A percentile compares a stretch with the other conserved stretches of the same genome.
These are phyloP conservation scores for Apiospora pterosperma DNA, from an alignment of 2,329 filamentous ascomycete genomes.

Conservation along the genomic window DNA sequence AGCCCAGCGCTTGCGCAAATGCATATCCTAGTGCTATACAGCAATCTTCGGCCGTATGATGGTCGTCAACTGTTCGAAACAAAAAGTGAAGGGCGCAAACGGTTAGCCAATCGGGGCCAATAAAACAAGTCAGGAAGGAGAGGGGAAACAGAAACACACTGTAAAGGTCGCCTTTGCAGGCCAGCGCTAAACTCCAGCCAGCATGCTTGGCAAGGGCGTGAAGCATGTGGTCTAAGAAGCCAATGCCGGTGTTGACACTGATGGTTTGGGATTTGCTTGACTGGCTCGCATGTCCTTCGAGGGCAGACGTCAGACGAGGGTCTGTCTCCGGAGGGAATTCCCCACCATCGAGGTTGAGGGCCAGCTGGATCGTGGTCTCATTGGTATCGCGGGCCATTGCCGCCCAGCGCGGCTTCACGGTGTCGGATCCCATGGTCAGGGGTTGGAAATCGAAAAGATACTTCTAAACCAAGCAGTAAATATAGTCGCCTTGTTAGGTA, in stretches of 20 bases:
- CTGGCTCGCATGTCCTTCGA: constrained; percentile 76
- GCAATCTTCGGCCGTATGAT: constrained; percentile 95
- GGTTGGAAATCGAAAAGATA: background rate
- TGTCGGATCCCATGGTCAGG: constrained; percentile 24
- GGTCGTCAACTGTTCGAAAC: constrained; percentile 75
- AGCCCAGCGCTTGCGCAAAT: constrained; percentile 77
- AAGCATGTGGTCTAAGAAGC: constrained; percentile 98
- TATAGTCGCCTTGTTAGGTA: background rate
- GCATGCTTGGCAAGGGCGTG: constrained; percentile 95
- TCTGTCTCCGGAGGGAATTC: constrained; percentile 65
- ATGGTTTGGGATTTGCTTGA: constrained; percentile 82
- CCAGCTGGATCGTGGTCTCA: constrained; percentile 94
- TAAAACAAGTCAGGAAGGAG: background rate
- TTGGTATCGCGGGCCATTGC: constrained; percentile 88
- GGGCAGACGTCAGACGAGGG: constrained; percentile 46
- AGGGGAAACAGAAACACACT: constrained; percentile 51
- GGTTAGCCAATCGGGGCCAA: background rate
- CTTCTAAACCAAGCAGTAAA: background rate
- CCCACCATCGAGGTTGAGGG: constrained; percentile 91
- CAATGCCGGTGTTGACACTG: constrained; percentile 86
- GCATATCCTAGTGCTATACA: constrained; percentile 86
- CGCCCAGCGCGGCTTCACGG: constrained; percentile 57
- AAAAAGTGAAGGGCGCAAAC: background rate
- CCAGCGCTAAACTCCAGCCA: constrained; percentile 84
- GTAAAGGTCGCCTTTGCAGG: constrained; percentile 85